phyloP scores from a whole-genome alignment of 2,329 filamentous ascomycete species.

The Diaporthe ampelina region DNA sequence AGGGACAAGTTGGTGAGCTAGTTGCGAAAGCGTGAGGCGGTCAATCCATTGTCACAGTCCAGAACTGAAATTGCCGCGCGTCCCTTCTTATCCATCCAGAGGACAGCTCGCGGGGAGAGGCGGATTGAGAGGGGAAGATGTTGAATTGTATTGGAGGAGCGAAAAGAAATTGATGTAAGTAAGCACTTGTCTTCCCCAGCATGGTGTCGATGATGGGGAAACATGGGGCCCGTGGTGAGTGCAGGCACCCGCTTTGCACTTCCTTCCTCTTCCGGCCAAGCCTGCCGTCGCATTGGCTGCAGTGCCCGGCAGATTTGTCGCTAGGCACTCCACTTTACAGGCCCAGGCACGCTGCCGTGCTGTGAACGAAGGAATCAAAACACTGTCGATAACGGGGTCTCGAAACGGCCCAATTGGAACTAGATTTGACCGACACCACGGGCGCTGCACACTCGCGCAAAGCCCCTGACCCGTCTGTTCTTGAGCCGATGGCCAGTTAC shows the following conservation, averaged over 20 bases:
- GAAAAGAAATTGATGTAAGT: background rate
- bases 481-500: background rate
- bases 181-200: slow-evolving; percentile 10
- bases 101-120: slow-evolving; percentile 1
- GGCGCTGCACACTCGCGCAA: background rate
- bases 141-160: background rate
- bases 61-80: background rate
- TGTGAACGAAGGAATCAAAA: background rate
- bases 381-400: slow-evolving; percentile 5
- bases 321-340: background rate
- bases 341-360: background rate
- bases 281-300: slow-evolving; percentile 27
- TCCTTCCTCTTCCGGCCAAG: slow-evolving; percentile 39
- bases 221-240: background rate
- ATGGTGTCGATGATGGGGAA: background rate
- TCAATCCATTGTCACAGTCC: background rate
- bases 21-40: background rate
- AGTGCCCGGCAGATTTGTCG: slow-evolving; percentile 1
- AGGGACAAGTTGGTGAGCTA: background rate
- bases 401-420: slow-evolving; percentile 7
- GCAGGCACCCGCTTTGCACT: slow-evolving; percentile 29
- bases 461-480: background rate
- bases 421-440: too few species aligned
- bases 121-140: background rate
- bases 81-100: slow-evolving; percentile 11